phyloP scores from a whole-genome alignment of 148 eudicot genomes.

The Heliosperma pusillum region DNA sequence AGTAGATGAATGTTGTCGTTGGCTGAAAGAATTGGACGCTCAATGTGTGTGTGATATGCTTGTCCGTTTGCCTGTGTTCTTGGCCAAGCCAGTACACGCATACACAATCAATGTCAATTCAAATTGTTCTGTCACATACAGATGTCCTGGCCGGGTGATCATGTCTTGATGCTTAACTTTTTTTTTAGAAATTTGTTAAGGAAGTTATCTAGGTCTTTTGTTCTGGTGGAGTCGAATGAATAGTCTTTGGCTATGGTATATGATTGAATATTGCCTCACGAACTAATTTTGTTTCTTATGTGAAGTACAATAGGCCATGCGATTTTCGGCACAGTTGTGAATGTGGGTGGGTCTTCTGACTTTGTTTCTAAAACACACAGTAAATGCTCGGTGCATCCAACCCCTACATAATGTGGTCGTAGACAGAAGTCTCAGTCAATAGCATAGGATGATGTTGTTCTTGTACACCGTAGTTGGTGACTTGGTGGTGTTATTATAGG shows the following conservation, averaged over 20 bases:
- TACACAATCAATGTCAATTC: slow-evolving; percentile 45
- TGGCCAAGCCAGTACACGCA: slow-evolving; percentile 55
- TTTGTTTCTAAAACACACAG: neutral
- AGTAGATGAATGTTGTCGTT: slow-evolving; percentile 60
- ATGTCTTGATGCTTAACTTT: slow-evolving; percentile 5
- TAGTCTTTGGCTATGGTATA: neutral
- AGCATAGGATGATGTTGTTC: neutral
- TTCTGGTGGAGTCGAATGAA: neutral
- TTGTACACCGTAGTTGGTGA: neutral
- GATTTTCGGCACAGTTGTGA: neutral
- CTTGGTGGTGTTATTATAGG: neutral
- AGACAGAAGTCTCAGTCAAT: neutral
- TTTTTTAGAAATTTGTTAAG: slow-evolving; percentile 1
- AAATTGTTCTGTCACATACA: slow-evolving; percentile 45
- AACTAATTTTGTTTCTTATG: neutral
- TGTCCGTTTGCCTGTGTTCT: slow-evolving; percentile 52
- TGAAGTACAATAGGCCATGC: neutral
- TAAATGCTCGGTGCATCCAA: neutral
- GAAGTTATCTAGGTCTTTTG: slow-evolving; percentile 15
- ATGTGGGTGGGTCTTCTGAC: neutral
- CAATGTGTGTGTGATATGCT: slow-evolving; percentile 66
- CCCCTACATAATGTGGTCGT: neutral
- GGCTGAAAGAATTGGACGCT: slow-evolving; percentile 53
- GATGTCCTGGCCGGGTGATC: slow-evolving; percentile 47
- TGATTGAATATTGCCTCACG: too few species aligned